Base-by-base conservation (phyloP, 768 basidiomycete genomes). In the Suillus decipiens region DNA sequence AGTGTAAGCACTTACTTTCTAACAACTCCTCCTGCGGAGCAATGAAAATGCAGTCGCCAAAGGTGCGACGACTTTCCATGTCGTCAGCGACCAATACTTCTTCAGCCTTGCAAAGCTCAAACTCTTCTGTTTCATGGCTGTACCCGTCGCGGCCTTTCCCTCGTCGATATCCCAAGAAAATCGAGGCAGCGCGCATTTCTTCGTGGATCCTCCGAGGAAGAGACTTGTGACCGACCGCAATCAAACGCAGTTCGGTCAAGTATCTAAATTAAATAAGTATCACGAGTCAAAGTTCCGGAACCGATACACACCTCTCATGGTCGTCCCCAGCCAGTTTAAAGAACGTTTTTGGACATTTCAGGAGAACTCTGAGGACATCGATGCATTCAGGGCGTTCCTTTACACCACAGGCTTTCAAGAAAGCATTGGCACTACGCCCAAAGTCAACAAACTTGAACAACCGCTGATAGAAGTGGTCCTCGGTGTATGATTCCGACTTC, bases 381-480 rank as follows among this genome's bases (percentile, higher is more conserved):
- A 90, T 87, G 5, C 91, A 84, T 60, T 85, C 91, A 5, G 95
- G 95, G 68, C 92, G 89, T 37, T 84, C 84, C 67, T 86, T 89
- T n/a, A 93, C 90, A 6, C 95, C 95, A 67, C 92, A 92, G 2
- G 89, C 88, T 59, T 81, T 82, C 42, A 98, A 79, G 76, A 98
- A 96, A 5, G 81, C 79, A 68, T 94, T 94, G 37, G 89, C 95
- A 12, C 81, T 77, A 1, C 79, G 69, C 1, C 92, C 93, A 72
- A 95, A 95, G 71, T 95, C 88, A 56, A 97, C 85, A 68, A 93
- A 96, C 17, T 83, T 81, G 72, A 96, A 95, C 3, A 95, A 78
- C 62, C 87, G 86, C 2, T 87, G 86, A 71, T 90, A 84, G n/a
- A 57, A 57, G 4, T 17, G 56, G 5, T 12, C 34, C 7, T 82